Evolutionary conservation across 2,329 filamentous ascomycete genomes (phyloP), one percentile per base, ranked within the genome.

Genomic region (Diaporthe humulicola): DNA sequence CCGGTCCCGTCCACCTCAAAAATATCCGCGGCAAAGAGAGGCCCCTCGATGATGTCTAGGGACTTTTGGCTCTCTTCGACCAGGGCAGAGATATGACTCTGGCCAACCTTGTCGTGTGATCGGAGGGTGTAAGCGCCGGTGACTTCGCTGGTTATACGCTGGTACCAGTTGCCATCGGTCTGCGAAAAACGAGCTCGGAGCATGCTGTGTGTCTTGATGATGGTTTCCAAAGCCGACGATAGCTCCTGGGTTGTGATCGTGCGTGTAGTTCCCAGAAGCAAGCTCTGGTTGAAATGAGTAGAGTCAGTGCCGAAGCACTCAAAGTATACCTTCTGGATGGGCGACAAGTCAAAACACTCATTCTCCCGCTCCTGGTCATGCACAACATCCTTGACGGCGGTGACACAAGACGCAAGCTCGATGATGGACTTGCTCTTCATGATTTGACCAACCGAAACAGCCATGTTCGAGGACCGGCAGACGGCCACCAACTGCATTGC

Each of bases 401-500:
- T 30, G 58, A 61, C 58, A 28, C 36, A 61, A 6, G 58, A 61
- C 58, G 58, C 58, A 28, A 61, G 58, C 38, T 61, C 58, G 15
- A 61, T 15, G 38, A 61, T 61, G 8, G 58, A 61, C n/a, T 42
- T 61, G 58, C 58, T 61, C 58, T 61, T 61, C 38, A 61, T 61
- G n/a, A 61, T 61, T 30, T 61, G 36, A 22, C 58, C 58, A 22
- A 61, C 58, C n/a, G 58, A 61, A 2, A 61, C 25, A 10, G 36
- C 58, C 58, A 61, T 61, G 38, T 61, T 61, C n/a, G n/a, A 61
- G 38, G 58, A 61, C 14, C 58, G n/a, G 38, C 58, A 61, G 38
- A 61, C 38, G 6, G 58, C 15, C 58, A 61, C 28, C n/a, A 61
- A 2, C 8, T 82, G 86, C 87, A 89, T 89, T 3, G 87, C 87